Base-by-base conservation (phyloP, 441 rosid species). In the Manihot esculenta region DNA sequence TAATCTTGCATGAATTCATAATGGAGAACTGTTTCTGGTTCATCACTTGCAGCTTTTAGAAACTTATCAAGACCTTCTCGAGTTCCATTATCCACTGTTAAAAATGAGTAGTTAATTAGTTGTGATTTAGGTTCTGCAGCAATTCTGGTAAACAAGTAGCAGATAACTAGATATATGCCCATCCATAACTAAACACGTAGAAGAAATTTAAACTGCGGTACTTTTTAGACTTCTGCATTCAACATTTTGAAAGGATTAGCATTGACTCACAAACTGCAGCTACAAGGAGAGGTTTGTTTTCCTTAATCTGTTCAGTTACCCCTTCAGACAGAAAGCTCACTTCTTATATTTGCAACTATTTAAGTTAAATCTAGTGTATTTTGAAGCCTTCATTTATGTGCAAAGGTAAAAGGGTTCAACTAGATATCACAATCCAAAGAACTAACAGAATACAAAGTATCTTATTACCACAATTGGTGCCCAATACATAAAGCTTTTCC, bases 1-100 rank as follows among this genome's bases (percentile, higher is more conserved):
- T 92, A 94, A 80, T 94, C 98, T 84, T 94, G 98, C 98, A 94
- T 94, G 81, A 91, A 94, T 85, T 94, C 98, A 21, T 94, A 94
- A 75, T 91, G 97, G 58, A 91, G 90, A 81, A 94, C 99, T 14
- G 96, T 91, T 77, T 91, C 95, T 38, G 97, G 97, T 64, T 90
- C 95, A 74, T 80, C 81, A 83, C 96, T 94, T 71, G 99, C 96
- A 38, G 92, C 97, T 70, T 88, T 90, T 57, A 91, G 81, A 83
- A 94, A 94, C 78, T 91, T 94, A 83, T 90, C 97, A 53, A 94
- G 89, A 65, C 99, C 99, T 80, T 88, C 93, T 72, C 97, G 89
- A 69, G 92, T 89, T 81, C 97, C 99, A 78, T 92, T 94, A 82
- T 94, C 99, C 82, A 91, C 99, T 91, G 84, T 82, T 56, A 27